phyloP scores from a whole-genome alignment of 1,139 yeast species.

The Fermentozyma sake region DNA sequence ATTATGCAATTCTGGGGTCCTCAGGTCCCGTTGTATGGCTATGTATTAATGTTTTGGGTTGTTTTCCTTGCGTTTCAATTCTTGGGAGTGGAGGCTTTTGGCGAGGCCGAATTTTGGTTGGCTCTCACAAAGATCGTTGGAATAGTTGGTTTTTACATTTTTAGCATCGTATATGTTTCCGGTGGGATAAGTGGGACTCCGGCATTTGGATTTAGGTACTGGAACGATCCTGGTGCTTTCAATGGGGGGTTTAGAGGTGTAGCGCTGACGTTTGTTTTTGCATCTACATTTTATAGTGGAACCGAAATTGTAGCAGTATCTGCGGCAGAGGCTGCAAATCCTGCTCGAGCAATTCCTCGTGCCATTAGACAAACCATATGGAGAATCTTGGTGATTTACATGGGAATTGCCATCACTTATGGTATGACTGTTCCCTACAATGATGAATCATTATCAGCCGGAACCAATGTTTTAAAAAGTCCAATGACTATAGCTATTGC shows the following conservation, averaged over 20 bases:
- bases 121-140: conserved; percentile 55
- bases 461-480: conserved; percentile 28
- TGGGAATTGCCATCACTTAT: conserved; percentile 50
- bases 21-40: conserved; percentile 56
- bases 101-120: conserved; percentile 65
- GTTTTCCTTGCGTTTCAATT: conserved; percentile 51
- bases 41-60: conserved; percentile 51
- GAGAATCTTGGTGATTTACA: conserved; percentile 50
- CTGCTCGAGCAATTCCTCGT: conserved; percentile 50
- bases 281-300: conserved; percentile 58
- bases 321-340: conserved; percentile 55
- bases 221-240: conserved; percentile 50
- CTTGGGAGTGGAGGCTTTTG: conserved; percentile 56
- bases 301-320: conserved; percentile 55
- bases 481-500: conserved; percentile 42
- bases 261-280: conserved; percentile 65
- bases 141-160: conserved; percentile 53
- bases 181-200: conserved; percentile 59
- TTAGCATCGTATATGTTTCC: conserved; percentile 54
- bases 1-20: conserved; percentile 58
- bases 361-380: conserved; percentile 57
- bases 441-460: conserved; percentile 29
- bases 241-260: conserved; percentile 43
- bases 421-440: conserved; percentile 55
- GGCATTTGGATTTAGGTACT: conserved; percentile 50